phyloP scores from a whole-genome alignment of 441 rosid genomes.

The Biscutella laevigata region DNA sequence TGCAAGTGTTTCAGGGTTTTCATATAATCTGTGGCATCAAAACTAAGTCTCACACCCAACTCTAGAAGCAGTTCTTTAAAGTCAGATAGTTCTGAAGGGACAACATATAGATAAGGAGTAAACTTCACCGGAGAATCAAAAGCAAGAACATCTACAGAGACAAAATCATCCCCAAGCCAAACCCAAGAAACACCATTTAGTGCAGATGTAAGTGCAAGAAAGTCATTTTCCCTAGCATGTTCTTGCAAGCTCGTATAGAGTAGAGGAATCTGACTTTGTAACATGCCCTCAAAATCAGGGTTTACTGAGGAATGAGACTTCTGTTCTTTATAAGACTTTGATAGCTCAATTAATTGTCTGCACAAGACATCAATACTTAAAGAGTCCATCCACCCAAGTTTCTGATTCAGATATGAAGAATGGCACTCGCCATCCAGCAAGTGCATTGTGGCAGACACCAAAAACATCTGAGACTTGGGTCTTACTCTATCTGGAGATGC shows the following conservation, averaged over 20 bases:
- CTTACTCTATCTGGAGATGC: conserved; percentile 74
- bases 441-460: conserved; percentile 67
- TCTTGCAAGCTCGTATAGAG: conserved; percentile 72
- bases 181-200: conserved; percentile 79
- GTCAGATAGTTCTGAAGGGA: conserved; percentile 88
- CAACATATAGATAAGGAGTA: conserved; percentile 91
- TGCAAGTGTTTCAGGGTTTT: conserved; percentile 66
- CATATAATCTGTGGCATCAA: conserved; percentile 73
- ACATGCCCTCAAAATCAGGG: conserved; percentile 46
- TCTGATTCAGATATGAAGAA: conserved; percentile 49
- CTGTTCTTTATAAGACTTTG: conserved; percentile 55
- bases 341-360: conserved; percentile 65
- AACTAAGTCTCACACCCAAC: conserved; percentile 81
- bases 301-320: conserved; percentile 44
- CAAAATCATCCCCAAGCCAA: conserved; percentile 96
- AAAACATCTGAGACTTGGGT: conserved; percentile 85
- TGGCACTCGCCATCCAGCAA: conserved; percentile 65
- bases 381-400: conserved; percentile 81
- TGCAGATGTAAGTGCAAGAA: conserved; percentile 50
- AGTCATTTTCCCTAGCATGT: conserved; percentile 57
- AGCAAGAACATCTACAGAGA: conserved; percentile 75
- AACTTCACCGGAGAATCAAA: conserved; percentile 98
- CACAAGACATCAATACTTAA: conserved; percentile 48
- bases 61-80: conserved; percentile 74
- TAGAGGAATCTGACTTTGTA: conserved; percentile 58